Evolutionary conservation across 2,329 filamentous ascomycete genomes (phyloP), one percentile per base, ranked within the genome.

Genomic region (Paracorniculantispora psalliotae): DNA sequence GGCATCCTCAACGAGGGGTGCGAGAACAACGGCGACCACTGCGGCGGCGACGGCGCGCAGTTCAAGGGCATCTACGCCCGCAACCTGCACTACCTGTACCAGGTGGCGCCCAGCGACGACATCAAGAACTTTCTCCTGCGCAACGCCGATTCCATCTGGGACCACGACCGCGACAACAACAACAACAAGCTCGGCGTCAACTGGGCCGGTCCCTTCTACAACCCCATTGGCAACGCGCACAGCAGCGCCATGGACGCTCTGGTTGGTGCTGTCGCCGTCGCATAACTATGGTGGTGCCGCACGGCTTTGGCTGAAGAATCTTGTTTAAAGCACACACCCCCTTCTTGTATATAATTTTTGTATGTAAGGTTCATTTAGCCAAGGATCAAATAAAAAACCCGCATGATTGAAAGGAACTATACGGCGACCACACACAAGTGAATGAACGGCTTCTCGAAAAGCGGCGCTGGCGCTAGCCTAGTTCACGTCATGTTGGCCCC

Each of bases 21-120:
- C 61, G 73, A 75, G 60, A 62, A 67, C 15, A 59, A 63, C 21
- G 49, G 61, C 13, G 70, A 68, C 39, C 63, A 73, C 64, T 81
- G 77, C 57, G 75, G 73, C 15, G 69, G 66, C 21, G 81, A 86
- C 61, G 80, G 77, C 1, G 77, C 82, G 25, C 84, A 89, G 66
- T 91, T 91, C 79, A 91, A 91, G 71, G 88, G 88, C 5, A 77
- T 90, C 37, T 89, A 90, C 62, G 77, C 82, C 17, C 79, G 86
- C 26, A 89, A 89, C 66, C 72, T 91, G 23, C 77, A 79, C 39
- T 79, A 81, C 59, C 71, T 91, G 33, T 75, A 87, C 28, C 66
- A 73, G 1, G 80, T 71, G 2, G 78, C 77, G 1, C 81, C 81
- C 0, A 73, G 80, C 43, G 68, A 75, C 6, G 69, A 69, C 12